Base-by-base conservation (phyloP, 2,329 filamentous ascomycete genomes). In the Aspergillus alliaceus region DNA sequence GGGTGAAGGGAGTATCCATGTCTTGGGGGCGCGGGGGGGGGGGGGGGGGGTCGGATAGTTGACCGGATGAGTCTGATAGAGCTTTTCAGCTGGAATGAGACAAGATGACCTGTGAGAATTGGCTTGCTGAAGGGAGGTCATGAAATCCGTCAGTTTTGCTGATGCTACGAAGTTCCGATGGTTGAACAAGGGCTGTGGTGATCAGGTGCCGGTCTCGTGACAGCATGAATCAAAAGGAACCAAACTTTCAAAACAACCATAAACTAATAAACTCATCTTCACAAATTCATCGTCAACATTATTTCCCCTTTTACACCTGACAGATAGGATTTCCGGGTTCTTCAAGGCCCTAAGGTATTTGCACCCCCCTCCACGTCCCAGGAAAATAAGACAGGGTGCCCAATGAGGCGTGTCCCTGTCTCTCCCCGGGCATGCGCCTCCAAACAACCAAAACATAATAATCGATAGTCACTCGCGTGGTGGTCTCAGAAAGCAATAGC, bases 401-500 rank as follows among this genome's bases (percentile, higher is more conserved):
- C n/a, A n/a, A n/a, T n/a, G n/a, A n/a, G n/a, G 5, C 39, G 39
- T 20, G 20, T 24, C 39, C 6, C 20, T 15, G 11, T 27, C 6
- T 8, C 35, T 20, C 37, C 18, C 20, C 20, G 18, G 40, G 20
- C 4, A 34, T 14, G 7, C 31, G 12, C 31, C 31, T 14, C 31
- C 2, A 11, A 27, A 44, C 34, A 37, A 11, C 31, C 3, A 42
- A 42, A 44, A 44, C 40, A 44, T 6, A 44, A 25, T 37, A 51
- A 56, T 56, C 53, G 34, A 56, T 57, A 61, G 59, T 57, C 27
- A 27, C 51, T 56, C 57, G 47, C 42, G 53, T 57, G 51, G 56
- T 49, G 31, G 58, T 60, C 54, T 61, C 59, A 61, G 54, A 58
- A 57, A 54, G 31, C 61, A 59, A 64, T 64, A 64, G 57, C 56